Evolutionary conservation across 2,329 filamentous ascomycete genomes (phyloP).

Genomic region (Trichoderma breve): DNA sequence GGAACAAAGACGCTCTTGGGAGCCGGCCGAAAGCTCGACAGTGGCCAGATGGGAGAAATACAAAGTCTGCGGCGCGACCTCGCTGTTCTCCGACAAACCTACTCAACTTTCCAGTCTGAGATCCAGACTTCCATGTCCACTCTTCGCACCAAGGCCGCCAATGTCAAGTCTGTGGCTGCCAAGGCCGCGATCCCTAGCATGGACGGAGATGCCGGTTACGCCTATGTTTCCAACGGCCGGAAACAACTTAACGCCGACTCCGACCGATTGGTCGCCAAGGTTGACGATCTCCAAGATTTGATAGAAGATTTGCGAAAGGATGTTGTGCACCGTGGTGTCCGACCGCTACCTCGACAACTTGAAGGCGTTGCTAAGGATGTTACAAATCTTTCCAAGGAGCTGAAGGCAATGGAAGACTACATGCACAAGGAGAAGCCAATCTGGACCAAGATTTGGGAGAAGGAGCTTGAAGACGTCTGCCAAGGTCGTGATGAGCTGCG

Average conservation of each 20-base stretch:
- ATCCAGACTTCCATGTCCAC: conserved; percentile 83
- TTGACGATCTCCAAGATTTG: conserved; percentile 95
- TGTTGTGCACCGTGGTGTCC: conserved; percentile 87
- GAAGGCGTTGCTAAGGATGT: conserved; percentile 90
- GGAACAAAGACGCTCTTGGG: conserved; percentile 36
- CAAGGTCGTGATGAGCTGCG: conserved; percentile 92
- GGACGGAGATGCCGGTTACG: conserved; percentile 75
- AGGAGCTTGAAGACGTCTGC: conserved; percentile 92
- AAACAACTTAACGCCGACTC: conserved; percentile 84
- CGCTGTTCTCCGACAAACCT: conserved; percentile 88
- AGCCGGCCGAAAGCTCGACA: conserved; percentile 47
- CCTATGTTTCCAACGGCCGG: conserved; percentile 82
- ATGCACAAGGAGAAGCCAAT: conserved; percentile 88
- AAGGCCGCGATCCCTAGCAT: conserved; percentile 69
- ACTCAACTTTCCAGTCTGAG: conserved; percentile 85
- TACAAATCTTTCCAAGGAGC: conserved; percentile 72
- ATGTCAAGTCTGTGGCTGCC: conserved; percentile 72
- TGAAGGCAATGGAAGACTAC: conserved; percentile 93
- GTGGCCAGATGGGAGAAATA: conserved; percentile 71
- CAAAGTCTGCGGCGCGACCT: conserved; percentile 83
- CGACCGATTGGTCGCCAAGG: conserved; percentile 83
- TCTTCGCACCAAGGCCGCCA: conserved; percentile 76
- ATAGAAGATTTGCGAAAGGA: conserved; percentile 97
- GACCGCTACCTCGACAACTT: conserved; percentile 84
- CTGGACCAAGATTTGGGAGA: conserved; percentile 99